A percentile compares a stretch with the other conserved stretches of the same genome.
These are phyloP conservation scores for Trypanosoma lewisi DNA, from an alignment of 208 protist genomes.

Conservation along the genomic window DNA sequence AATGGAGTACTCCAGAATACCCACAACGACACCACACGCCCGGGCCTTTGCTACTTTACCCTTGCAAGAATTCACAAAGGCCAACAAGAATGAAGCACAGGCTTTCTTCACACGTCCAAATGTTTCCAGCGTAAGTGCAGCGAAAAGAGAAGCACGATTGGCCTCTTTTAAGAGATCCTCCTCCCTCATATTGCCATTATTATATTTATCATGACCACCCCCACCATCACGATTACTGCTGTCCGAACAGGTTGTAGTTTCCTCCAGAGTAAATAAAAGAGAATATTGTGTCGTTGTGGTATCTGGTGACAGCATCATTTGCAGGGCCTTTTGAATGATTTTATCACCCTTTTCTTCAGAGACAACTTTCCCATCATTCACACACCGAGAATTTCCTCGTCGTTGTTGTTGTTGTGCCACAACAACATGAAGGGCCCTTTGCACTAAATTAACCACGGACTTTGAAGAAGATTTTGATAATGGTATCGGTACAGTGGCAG, in stretches of 20 bases:
- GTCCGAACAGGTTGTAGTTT: background rate
- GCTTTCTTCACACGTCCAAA: conserved; percentile 27
- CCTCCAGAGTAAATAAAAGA: conserved; percentile 18
- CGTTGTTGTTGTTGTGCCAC: background rate
- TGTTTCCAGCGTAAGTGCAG: conserved; percentile 26
- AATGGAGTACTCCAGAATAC: conserved; percentile 63
- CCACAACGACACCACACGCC: conserved; percentile 51
- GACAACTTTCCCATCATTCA: background rate
- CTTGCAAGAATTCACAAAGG: conserved; percentile 29
- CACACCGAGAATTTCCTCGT: background rate
- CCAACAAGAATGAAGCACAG: conserved; percentile 27
- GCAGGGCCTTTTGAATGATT: conserved; percentile 3
- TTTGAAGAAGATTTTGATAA: background rate
- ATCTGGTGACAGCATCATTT: conserved; percentile 14
- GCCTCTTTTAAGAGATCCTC: conserved; percentile 1
- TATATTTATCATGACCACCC: too few relatives aligned
- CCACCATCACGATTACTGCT: background rate
- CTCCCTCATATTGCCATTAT: background rate
- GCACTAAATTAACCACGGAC: conserved; percentile 9
- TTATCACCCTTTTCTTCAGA: conserved; percentile 1
- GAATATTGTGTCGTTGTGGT: background rate
- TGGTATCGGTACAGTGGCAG: background rate
- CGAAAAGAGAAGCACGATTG: conserved; percentile 29
- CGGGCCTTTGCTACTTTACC: conserved; percentile 10
- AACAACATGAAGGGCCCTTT: conserved; percentile 3